These are phyloP conservation scores for Syzygium malaccense DNA, from an alignment of 441 rosid species.

Conservation along the genomic window DNA sequence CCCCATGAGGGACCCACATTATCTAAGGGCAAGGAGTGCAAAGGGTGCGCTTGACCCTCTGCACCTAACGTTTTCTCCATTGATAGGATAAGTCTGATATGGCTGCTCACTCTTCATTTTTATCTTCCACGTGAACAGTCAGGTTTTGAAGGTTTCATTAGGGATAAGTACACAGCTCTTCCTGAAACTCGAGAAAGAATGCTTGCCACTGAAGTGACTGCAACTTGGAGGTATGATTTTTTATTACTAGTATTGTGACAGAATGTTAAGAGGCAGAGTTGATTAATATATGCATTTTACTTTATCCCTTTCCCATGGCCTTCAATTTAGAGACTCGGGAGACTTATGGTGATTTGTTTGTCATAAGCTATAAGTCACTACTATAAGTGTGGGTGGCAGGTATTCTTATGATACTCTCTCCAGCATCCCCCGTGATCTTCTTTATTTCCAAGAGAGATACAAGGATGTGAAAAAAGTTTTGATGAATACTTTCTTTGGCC, in stretches of 20 bases:
- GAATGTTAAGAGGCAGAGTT: not conserved
- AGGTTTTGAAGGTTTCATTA: slow-evolving; percentile 84
- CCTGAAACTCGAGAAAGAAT: slow-evolving; percentile 91
- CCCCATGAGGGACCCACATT: not conserved
- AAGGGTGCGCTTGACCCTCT: not conserved
- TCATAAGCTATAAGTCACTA: not conserved
- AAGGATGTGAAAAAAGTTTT: slow-evolving; percentile 49
- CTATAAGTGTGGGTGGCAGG: slow-evolving; percentile 35
- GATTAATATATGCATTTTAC: not conserved
- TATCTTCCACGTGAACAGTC: slow-evolving; percentile 36
- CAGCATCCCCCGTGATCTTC: slow-evolving; percentile 45
- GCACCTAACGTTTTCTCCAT: not conserved
- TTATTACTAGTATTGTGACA: not conserved
- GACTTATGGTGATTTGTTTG: not conserved
- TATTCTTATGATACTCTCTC: slow-evolving; percentile 56
- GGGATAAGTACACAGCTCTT: slow-evolving; percentile 77
- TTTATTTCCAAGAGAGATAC: slow-evolving; percentile 59
- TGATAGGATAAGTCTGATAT: not conserved
- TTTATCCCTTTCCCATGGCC: not conserved
- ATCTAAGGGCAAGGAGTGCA: not conserved
- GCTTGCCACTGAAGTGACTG: slow-evolving; percentile 83
- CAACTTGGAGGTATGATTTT: slow-evolving; percentile 66
- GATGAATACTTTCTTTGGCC: slow-evolving; percentile 73
- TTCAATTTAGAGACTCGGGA: not conserved
- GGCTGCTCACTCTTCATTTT: not conserved